These are phyloP conservation scores for Suillus fuscotomentosus DNA, from an alignment of 768 basidiomycete genomes.

Conservation along the genomic window DNA sequence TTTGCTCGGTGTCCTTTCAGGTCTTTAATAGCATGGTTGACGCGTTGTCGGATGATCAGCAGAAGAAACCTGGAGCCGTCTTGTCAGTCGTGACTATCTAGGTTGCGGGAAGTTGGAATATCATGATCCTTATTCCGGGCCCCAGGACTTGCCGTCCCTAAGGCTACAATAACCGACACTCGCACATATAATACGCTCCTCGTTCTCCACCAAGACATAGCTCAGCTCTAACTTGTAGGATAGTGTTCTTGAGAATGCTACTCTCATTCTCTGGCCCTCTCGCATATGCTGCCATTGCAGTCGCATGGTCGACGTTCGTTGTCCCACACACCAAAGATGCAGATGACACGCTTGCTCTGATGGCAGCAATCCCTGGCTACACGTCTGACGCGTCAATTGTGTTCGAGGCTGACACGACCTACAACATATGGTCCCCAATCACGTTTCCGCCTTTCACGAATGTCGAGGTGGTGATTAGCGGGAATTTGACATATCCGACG, in stretches of 20 bases:
- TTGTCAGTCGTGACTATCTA: no score
- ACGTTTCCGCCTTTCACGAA: conserved; percentile 53
- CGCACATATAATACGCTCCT: not conserved
- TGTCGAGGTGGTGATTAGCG: conserved; percentile 56
- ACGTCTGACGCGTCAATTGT: conserved; percentile 49
- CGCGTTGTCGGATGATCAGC: not conserved
- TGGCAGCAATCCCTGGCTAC: conserved; percentile 40
- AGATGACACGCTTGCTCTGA: conserved; percentile 53
- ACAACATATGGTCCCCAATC: conserved; percentile 62
- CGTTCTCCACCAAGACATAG: not conserved
- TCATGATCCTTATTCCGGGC: not conserved
- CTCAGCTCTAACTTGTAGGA: not conserved
- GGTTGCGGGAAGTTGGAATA: not conserved
- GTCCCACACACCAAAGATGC: conserved; percentile 47
- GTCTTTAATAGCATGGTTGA: not conserved
- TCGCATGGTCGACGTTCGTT: conserved; percentile 47
- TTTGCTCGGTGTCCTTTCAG: not conserved
- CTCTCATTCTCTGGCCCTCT: conserved; percentile 49
- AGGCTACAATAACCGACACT: not conserved
- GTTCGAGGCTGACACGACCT: conserved; percentile 54
- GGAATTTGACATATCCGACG: conserved; percentile 54
- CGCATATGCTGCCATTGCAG: conserved; percentile 31
- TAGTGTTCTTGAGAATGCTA: conserved; percentile 1
- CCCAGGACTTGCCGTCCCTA: not conserved
- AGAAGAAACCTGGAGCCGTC: not conserved